Evolutionary conservation across 2,329 filamentous ascomycete species (phyloP), one percentile per base, ranked within the genome.

Genomic region (Neonectria hederae): DNA sequence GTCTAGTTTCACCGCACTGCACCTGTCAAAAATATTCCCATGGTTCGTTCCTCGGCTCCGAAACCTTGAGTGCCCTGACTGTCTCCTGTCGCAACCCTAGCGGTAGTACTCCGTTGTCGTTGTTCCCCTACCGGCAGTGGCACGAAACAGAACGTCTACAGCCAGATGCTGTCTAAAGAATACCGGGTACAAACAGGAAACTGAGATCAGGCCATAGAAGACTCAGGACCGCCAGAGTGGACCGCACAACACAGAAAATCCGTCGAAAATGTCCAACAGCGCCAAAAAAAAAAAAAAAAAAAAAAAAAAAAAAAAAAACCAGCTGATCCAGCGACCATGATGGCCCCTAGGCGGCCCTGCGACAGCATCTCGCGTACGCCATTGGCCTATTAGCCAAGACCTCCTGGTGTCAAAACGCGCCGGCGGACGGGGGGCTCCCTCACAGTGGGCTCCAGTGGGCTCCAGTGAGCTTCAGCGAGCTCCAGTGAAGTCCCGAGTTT

Each of bases 161-260:
- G 58, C 54, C 53, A 60, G 61, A 65, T 67, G 46, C 53, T 57
- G 48, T 21, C 28, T 45, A 19, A 45, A 17, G 28, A 53, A 35
- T 21, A 42, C 42, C 26, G 28, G 51, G 52, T 9, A 38, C 55
- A 45, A 35, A 58, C 22, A n/a, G 52, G 58, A 71, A 66, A 67
- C 68, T 65, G 43, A 38, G 56, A n/a, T 71, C 70, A 69, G 28
- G 68, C 67, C 68, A 72, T 32, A 61, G 53, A 24, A 62, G 59
- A 55, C 58, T 51, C 24, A 67, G 56, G 67, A 62, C 21, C 53
- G 54, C 48, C 35, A 28, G 54, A 38, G 59, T 57, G 59, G 59
- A 56, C 51, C 54, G 14, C 46, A 22, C 51, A 59, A 26, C 17
- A 26, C 57, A 46, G 55, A 51, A 59, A 45, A 54, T 13, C n/a